Evolutionary conservation across 768 basidiomycete genomes (phyloP), one percentile per base, ranked within the genome.

Genomic region (Hygrocybe coccinea): DNA sequence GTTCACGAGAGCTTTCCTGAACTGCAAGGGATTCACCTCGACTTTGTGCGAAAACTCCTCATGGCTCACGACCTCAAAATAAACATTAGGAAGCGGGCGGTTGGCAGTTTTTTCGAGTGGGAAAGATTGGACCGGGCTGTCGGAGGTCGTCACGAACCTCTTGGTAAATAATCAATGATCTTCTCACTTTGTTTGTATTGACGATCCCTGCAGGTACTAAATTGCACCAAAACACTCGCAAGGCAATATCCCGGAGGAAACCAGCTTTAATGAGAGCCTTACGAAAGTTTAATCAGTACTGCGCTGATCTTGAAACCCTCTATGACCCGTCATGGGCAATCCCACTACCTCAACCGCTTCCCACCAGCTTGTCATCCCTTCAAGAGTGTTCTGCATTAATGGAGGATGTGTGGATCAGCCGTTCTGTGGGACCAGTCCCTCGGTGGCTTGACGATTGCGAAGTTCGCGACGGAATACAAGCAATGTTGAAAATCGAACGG

Each of bases 51-150:
- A 2, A 64, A 59, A 0, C 67, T 77, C 0, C 51, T 76, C 1
- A 61, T 73, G 52, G 70, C 67, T 2, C 62, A 66, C 0, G 72
- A 76, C 56, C 61, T 74, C 24, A 78, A 76, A 54, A 71, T 74
- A 17, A 74, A 70, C 50, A 71, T 76, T 4, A 56, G 67, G 8
- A 71, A 70, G 52, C 57, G 62, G 11, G 69, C 68, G 1, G 64
- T 74, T 9, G 64, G 66, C 0, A 65, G 65, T 15, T 74, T 76
- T 41, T 71, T 71, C 25, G 71, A 74, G 43, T 72, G 69, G 68
- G 72, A 76, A 15, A 63, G 59, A 14, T 59, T 73, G 1, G 68
- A 74, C 50, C 67, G 65, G 25, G 71, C 74, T 1, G 65, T 67
- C 6, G 61, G 69, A 1, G 66, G 72, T 1, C 35, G 57, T 2